Percentiles rank a stretch among this genome's conserved stretches.
phyloP scores from a whole-genome alignment of 805 yeast genomes.

The Brettanomyces bruxellensis region DNA sequence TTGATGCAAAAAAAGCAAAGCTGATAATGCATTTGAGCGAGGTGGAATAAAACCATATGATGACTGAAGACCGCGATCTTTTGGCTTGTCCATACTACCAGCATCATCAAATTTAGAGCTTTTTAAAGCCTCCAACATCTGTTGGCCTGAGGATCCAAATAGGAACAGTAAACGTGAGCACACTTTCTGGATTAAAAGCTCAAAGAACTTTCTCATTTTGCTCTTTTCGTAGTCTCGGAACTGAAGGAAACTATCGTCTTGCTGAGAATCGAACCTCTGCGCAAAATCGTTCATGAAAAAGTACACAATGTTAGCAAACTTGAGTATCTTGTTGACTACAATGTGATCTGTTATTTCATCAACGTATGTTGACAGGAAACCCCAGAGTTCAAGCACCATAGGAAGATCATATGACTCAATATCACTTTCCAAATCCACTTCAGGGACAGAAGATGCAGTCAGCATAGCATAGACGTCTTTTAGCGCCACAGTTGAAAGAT shows the following conservation, averaged over 20 bases:
- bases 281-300: constrained; percentile 44
- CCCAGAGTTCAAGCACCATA: constrained; percentile 52
- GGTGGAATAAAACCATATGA: constrained; percentile 56
- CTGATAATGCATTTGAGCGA: constrained; percentile 51
- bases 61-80: constrained; percentile 5
- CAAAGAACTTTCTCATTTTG: constrained; percentile 26
- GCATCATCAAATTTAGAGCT: constrained; percentile 1
- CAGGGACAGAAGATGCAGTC: constrained; percentile 7
- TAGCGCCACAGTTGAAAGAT: constrained; percentile 18
- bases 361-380: constrained; percentile 34
- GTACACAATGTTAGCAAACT: constrained; percentile 47
- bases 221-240: constrained; percentile 36
- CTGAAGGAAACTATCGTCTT: constrained; percentile 25
- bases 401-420: constrained; percentile 36
- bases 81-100: background rate
- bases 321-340: constrained; percentile 31
- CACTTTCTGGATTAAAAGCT: constrained; percentile 18
- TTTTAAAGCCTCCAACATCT: constrained; percentile 23
- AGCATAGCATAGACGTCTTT: constrained; percentile 16
- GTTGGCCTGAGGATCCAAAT: constrained; percentile 27
- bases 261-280: constrained; percentile 8
- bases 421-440: constrained; percentile 25
- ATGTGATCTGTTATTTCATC: constrained; percentile 23
- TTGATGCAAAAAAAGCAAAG: constrained; percentile 41
- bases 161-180: constrained; percentile 20